Percentiles rank a stretch among this genome's conserved stretches.
phyloP scores from a whole-genome alignment of 371 early-diverging fungal species.

The Chytridium lagenaria region DNA sequence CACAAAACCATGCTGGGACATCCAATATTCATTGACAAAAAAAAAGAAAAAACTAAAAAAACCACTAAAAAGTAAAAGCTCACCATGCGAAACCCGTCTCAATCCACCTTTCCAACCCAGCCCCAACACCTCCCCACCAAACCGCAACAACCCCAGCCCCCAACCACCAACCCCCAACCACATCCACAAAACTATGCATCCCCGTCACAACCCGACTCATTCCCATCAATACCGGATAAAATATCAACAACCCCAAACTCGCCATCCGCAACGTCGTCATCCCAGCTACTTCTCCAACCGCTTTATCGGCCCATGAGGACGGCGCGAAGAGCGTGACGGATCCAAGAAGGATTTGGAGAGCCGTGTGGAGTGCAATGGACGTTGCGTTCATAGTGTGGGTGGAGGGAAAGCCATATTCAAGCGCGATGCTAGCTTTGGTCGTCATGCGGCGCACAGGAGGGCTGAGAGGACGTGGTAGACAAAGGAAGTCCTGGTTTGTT shows the following conservation, averaged over 20 bases:
- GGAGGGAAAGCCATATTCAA: constrained; percentile 85
- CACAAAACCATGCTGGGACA: neutral
- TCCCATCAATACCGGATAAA: constrained; percentile 70
- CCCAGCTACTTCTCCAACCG: too few relatives aligned
- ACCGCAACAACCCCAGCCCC: constrained; percentile 69
- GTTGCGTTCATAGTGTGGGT: constrained; percentile 79
- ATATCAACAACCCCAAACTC: constrained; percentile 33
- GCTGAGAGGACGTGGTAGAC: constrained; percentile 76
- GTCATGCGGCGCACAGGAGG: constrained; percentile 74
- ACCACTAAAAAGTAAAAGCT: neutral
- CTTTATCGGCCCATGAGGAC: neutral
- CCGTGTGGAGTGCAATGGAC: constrained; percentile 69
- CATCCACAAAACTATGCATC: constrained; percentile 72
- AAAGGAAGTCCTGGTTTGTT: constrained; percentile 67
- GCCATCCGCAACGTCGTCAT: constrained; percentile 47
- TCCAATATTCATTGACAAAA: too few relatives aligned
- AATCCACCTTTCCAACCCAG: constrained; percentile 59
- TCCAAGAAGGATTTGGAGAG: constrained; percentile 53
- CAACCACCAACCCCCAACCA: constrained; percentile 69
- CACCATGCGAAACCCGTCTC: constrained; percentile 17
- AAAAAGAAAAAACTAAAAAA: neutral
- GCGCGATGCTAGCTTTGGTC: constrained; percentile 64
- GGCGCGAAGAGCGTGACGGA: constrained; percentile 22
- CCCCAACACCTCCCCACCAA: constrained; percentile 55
- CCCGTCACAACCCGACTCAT: constrained; percentile 76